Evolutionary conservation across 768 basidiomycete species (phyloP), one percentile per base, ranked within the genome.

Genomic region (Tephrocybe sp.): DNA sequence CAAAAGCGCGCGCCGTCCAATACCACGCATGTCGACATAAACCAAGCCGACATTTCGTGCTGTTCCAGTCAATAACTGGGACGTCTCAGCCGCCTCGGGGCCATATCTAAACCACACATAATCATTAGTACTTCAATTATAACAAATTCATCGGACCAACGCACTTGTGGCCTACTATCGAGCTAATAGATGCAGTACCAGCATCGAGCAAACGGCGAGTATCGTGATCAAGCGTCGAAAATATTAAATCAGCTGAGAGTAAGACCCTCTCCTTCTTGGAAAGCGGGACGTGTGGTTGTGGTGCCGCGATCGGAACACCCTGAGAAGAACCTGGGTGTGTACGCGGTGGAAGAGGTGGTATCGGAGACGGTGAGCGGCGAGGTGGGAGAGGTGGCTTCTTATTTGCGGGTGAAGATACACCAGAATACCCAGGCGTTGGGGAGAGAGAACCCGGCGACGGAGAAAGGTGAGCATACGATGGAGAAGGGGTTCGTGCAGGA

Each of bases 1-100:
- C 62, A 92, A 65, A 46, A 92, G 65, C 11, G 88, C 89, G 40
- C 80, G 72, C 50, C 87, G 72, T 8, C 87, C 88, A 32, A 92
- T 80, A 0, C 88, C 88, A 1, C 76, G 68, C 73, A 86, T 76
- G 63, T 91, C 89, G 34, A 91, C 77, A 66, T 90, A 92, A 18
- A 92, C 85, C 32, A 90, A 71, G 3, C 78, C 84, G 11, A 88
- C 81, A 66, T 91, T 90, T 54, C 80, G 73, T 28, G 84, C 85
- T 0, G 84, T 82, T 7, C 82, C 84, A 5, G 85, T 80, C 51
- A 85, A 69, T 46, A 87, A 68, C 43, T 76, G 65, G 1, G 84
- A 81, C 17, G 76, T 80, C 39, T 83, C 73, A 9, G 74, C 85
- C 6, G 83, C 85, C 45, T 86, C 82, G 0, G 77, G 62, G 2